These are phyloP conservation scores for Lizanozyma gosingica DNA, from an alignment of 1,139 yeast genomes.

Conservation along the genomic window DNA sequence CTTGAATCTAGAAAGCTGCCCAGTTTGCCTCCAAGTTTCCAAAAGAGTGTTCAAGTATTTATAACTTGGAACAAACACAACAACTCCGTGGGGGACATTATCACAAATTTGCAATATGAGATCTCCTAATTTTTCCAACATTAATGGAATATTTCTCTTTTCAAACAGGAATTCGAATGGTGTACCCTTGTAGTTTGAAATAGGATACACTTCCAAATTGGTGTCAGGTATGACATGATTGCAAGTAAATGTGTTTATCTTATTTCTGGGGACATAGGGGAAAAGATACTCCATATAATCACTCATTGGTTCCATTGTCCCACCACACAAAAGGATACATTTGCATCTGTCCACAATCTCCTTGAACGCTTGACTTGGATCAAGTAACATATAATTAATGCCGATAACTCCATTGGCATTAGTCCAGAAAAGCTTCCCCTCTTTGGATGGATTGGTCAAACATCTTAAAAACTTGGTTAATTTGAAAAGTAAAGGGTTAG, in stretches of 20 bases:
- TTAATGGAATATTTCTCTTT: slow-evolving; percentile 37
- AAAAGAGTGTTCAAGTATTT: slow-evolving; percentile 50
- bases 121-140: slow-evolving; percentile 48
- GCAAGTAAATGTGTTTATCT: slow-evolving; percentile 57
- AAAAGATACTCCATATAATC: slow-evolving; percentile 62
- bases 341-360: slow-evolving; percentile 57
- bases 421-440: slow-evolving; percentile 69
- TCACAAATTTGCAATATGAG: slow-evolving; percentile 33
- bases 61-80: slow-evolving; percentile 81
- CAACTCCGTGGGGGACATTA: slow-evolving; percentile 67
- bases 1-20: slow-evolving; percentile 23
- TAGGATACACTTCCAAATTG: slow-evolving; percentile 54
- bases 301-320: slow-evolving; percentile 87
- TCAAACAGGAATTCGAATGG: slow-evolving; percentile 63
- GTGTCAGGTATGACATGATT: slow-evolving; percentile 76
- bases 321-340: slow-evolving; percentile 83
- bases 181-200: slow-evolving; percentile 18
- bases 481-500: slow-evolving; percentile 57
- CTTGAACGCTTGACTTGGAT: slow-evolving; percentile 66
- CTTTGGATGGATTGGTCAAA: slow-evolving; percentile 65
- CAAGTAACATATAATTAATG: slow-evolving; percentile 66
- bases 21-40: slow-evolving; percentile 39
- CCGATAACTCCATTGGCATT: slow-evolving; percentile 14
- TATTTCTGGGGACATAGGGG: slow-evolving; percentile 38
- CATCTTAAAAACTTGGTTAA: slow-evolving; percentile 57